A percentile compares a stretch with the other conserved stretches of the same genome.
Evolutionary conservation across 139 green algal species (phyloP).

Genomic region (Chlamydomonas asymmetrica): DNA sequence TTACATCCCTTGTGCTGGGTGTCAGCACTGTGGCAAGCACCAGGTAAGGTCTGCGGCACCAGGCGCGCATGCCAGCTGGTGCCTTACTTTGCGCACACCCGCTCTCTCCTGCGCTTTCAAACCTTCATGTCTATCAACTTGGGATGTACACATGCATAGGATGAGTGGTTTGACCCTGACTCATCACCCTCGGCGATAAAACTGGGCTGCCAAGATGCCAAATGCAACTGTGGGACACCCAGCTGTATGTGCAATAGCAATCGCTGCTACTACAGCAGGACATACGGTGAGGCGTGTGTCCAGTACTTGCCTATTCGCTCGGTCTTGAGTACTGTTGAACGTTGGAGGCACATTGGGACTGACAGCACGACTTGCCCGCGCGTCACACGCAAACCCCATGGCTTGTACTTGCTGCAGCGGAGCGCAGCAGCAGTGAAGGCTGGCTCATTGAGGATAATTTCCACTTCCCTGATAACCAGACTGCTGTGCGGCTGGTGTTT

Average conservation of each 20-base stretch:
- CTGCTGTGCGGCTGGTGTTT: conserved; percentile 40
- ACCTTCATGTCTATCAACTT: neutral
- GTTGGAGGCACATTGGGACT: too few species aligned
- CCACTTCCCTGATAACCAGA: conserved; percentile 40
- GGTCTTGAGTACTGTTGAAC: too few species aligned
- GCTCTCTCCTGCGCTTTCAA: too few species aligned
- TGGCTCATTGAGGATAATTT: conserved; percentile 74
- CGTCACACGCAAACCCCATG: neutral
- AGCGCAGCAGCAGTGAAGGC: conserved; percentile 81
- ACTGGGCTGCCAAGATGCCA: conserved; percentile 58
- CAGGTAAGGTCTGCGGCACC: conserved; percentile 44
- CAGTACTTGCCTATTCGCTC: too few species aligned
- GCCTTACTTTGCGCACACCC: too few species aligned
- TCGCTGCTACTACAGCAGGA: conserved; percentile 80
- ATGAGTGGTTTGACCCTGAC: conserved; percentile 66
- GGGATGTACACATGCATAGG: conserved; percentile 51
- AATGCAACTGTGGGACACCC: conserved; percentile 77
- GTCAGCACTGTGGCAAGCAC: conserved; percentile 63
- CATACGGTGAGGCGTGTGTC: too few species aligned
- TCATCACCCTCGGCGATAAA: conserved; percentile 51
- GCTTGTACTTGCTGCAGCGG: conserved; percentile 37
- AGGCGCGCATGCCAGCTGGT: too few species aligned
- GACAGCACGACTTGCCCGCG: too few species aligned
- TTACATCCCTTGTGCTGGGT: conserved; percentile 87
- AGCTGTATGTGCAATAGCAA: conserved; percentile 58